phyloP scores from a whole-genome alignment of 805 yeast genomes.

The Starmera caribaea region DNA sequence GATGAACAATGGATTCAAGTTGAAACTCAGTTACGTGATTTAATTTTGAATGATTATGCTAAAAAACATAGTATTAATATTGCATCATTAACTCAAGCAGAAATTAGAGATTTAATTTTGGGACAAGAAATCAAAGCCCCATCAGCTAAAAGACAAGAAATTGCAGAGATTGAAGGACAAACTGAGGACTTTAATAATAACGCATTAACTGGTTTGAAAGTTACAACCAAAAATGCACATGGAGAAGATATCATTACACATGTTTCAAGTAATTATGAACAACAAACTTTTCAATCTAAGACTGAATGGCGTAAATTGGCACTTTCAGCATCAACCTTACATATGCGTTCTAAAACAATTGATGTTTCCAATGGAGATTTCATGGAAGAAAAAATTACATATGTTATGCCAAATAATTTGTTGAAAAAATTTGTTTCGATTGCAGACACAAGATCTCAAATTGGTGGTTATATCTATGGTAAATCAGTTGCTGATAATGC shows the following conservation, averaged over 20 bases:
- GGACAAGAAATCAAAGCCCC: conserved; percentile 94
- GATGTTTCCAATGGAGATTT: conserved; percentile 65
- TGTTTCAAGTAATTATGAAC: conserved; percentile 84
- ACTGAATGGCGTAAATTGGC: conserved; percentile 91
- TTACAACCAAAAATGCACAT: conserved; percentile 81
- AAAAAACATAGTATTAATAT: conserved; percentile 79
- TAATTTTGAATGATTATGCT: conserved; percentile 79
- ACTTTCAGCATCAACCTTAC: conserved; percentile 62
- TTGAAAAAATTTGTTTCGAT: conserved; percentile 69
- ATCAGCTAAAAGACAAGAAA: conserved; percentile 74
- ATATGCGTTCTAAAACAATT: conserved; percentile 64
- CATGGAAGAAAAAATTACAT: conserved; percentile 49
- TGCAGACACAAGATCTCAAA: conserved; percentile 72
- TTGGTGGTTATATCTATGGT: conserved; percentile 79
- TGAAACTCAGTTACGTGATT: conserved; percentile 79
- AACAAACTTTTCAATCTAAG: conserved; percentile 69
- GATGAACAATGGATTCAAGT: conserved; percentile 90
- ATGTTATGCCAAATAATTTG: conserved; percentile 74
- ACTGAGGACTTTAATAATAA: conserved; percentile 27
- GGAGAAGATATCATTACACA: conserved; percentile 96
- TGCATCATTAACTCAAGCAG: conserved; percentile 82
- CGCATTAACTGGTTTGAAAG: conserved; percentile 45
- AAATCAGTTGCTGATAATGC: conserved; percentile 61
- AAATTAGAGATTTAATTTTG: conserved; percentile 84
- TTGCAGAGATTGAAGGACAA: conserved; percentile 60